phyloP scores from a whole-genome alignment of 148 eudicot species.

The Beta vulgaris region DNA sequence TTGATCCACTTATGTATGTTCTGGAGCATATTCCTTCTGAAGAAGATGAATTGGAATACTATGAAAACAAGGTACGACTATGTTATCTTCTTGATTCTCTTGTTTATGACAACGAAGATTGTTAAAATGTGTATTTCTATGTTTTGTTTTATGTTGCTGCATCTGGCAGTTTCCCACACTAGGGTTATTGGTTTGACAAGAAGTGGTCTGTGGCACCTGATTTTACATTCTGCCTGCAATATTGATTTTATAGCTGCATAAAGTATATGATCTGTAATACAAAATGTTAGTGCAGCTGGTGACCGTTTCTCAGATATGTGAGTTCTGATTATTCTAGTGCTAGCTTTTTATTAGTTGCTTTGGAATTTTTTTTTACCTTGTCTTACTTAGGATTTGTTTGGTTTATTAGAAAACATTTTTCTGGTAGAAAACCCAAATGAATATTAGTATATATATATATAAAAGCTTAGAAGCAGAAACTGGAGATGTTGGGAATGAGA shows the following conservation, averaged over 20 bases:
- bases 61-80: conserved; percentile 66
- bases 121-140: not conserved
- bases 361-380: not conserved
- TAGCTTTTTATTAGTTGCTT: not conserved
- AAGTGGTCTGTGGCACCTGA: not conserved
- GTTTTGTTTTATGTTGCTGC: not conserved
- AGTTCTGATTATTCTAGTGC: not conserved
- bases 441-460: no score
- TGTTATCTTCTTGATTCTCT: not conserved
- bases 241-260: not conserved
- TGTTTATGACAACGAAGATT: not conserved
- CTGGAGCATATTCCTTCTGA: conserved; percentile 65
- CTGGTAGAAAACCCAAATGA: no score
- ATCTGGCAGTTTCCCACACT: not conserved
- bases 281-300: not conserved
- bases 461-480: no score
- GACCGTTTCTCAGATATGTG: not conserved
- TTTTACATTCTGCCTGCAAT: not conserved
- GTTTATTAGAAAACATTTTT: no score
- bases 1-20: conserved; percentile 75
- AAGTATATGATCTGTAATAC: not conserved
- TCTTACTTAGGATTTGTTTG: no score
- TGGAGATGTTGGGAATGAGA: no score
- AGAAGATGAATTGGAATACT: conserved; percentile 66
- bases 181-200: not conserved